Evolutionary conservation across 306 rosid genomes (phyloP).

Genomic region (Cucumis cinereus): DNA sequence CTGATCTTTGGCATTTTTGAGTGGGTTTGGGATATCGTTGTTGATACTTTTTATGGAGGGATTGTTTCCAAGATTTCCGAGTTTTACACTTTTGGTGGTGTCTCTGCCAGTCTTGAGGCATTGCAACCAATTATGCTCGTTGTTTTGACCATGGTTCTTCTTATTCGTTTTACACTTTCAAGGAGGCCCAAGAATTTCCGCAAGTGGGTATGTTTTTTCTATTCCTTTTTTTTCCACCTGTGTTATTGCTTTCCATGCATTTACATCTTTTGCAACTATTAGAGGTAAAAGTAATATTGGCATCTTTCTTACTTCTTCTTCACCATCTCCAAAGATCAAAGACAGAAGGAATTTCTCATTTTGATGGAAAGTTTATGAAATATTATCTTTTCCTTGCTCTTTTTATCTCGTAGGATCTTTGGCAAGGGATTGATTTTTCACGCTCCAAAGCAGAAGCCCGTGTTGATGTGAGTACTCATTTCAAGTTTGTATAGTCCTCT

Average conservation of each 20-base stretch:
- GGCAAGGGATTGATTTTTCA: constrained; percentile 99
- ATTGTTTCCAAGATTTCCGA: constrained; percentile 46
- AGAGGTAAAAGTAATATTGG: neutral
- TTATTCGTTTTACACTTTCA: constrained; percentile 90
- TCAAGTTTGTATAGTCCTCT: constrained; percentile 7
- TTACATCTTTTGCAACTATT: constrained; percentile 10
- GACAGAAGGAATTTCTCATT: neutral
- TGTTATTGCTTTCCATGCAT: constrained; percentile 11
- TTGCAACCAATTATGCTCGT: constrained; percentile 51
- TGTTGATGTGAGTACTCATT: constrained; percentile 65
- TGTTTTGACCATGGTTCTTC: constrained; percentile 82
- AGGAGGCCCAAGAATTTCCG: constrained; percentile 95
- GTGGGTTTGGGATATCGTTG: constrained; percentile 53
- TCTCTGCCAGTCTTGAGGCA: constrained; percentile 51
- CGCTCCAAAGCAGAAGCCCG: constrained; percentile 98
- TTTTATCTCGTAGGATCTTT: constrained; percentile 58
- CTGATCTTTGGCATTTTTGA: constrained; percentile 47
- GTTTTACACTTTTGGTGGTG: constrained; percentile 58
- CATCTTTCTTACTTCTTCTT: neutral
- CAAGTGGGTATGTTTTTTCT: constrained; percentile 75
- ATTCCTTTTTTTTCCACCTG: neutral
- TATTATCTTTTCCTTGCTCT: constrained; percentile 13
- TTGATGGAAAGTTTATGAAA: neutral
- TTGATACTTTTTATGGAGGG: constrained; percentile 63
- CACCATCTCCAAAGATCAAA: neutral